Evolutionary conservation across 1,139 yeast species (phyloP), one percentile per base, ranked within the genome.

Genomic region (Zygoascus meyerae): DNA sequence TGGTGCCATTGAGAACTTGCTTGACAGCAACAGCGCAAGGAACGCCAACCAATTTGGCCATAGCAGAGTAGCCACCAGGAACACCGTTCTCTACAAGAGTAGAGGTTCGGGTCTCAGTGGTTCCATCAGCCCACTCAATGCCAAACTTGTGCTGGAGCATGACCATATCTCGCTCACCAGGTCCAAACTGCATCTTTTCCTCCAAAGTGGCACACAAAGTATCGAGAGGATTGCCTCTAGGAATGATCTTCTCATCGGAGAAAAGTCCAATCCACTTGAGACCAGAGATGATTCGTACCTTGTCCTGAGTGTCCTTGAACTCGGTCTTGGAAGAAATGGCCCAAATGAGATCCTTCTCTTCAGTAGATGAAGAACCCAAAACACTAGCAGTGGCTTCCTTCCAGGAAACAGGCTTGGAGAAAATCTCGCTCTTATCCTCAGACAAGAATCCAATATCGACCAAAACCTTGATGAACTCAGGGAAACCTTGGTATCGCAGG

Each of bases 21-120:
- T 81, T 81, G 54, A 84, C 77, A 36, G 97, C 98, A 67, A 92
- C 95, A 51, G 97, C 97, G 71, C 96, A 92, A 57, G 98, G 98
- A 57, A 89, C 94, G 74, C 98, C 98, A 50, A 92, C 98, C 58
- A 87, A 78, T 68, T 92, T 90, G 58, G 98, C 98, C 98, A 92
- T 92, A 44, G 97, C 90, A 40, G 96, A 85, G 79, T 90, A 92
- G 50, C 97, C 97, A 51, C 85, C 79, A 61, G 87, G 87, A 60
- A 78, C 81, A 74, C 98, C 98, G 69, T 86, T 87, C 70, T 89
- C 96, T 44, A 89, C 92, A 67, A 92, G 76, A 54, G 98, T 92
- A 28, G 97, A 85, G 51, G 97, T 90, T 77, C 97, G 87, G 55
- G 83, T 77, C 73, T 92, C 97, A 49, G 77, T 78, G 56, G 81